These are phyloP conservation scores for Aspergillus haitiensis DNA, from an alignment of 495 filamentous ascomycete genomes.

Conservation along the genomic window DNA sequence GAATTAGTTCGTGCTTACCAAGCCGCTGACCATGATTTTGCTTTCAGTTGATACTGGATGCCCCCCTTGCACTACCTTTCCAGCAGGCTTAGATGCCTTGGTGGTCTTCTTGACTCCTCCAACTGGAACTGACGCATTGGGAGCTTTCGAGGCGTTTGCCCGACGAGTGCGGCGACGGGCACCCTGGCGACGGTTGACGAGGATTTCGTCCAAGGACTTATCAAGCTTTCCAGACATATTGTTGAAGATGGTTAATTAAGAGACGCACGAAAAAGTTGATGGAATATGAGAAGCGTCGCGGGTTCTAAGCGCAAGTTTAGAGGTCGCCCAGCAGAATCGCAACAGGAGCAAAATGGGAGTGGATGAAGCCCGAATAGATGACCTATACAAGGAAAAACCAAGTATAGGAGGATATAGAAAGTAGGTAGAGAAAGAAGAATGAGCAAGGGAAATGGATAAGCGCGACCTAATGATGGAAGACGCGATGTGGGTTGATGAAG, in stretches of 20 bases:
- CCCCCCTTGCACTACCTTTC: slow-evolving; percentile 66
- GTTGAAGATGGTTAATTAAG: not conserved
- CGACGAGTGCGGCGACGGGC: slow-evolving; percentile 56
- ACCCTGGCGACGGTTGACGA: slow-evolving; percentile 68
- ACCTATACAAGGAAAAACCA: not conserved
- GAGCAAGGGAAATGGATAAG: not conserved
- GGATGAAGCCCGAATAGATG: not conserved
- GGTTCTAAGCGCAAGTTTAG: slow-evolving; percentile 11
- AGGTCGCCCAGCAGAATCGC: slow-evolving; percentile 10
- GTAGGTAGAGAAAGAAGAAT: slow-evolving; percentile 23
- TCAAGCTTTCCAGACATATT: slow-evolving; percentile 91
- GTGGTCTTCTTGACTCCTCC: slow-evolving; percentile 86
- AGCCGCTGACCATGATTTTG: slow-evolving; percentile 96
- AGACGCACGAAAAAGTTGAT: slow-evolving; percentile 7
- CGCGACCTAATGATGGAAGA: slow-evolving; percentile 21
- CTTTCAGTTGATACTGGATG: slow-evolving; percentile 64
- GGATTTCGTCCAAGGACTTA: slow-evolving; percentile 92
- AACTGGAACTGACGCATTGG: slow-evolving; percentile 62
- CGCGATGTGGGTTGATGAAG: slow-evolving; percentile 24
- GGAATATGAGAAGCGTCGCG: slow-evolving; percentile 10
- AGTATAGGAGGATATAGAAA: slow-evolving; percentile 10
- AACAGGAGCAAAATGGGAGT: slow-evolving; percentile 9
- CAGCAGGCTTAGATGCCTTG: slow-evolving; percentile 58
- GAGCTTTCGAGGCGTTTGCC: slow-evolving; percentile 50
- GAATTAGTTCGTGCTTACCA: slow-evolving; percentile 62